Evolutionary conservation across 1,284 basidiomycete genomes (phyloP).

Genomic region (Fistulina hepatica): DNA sequence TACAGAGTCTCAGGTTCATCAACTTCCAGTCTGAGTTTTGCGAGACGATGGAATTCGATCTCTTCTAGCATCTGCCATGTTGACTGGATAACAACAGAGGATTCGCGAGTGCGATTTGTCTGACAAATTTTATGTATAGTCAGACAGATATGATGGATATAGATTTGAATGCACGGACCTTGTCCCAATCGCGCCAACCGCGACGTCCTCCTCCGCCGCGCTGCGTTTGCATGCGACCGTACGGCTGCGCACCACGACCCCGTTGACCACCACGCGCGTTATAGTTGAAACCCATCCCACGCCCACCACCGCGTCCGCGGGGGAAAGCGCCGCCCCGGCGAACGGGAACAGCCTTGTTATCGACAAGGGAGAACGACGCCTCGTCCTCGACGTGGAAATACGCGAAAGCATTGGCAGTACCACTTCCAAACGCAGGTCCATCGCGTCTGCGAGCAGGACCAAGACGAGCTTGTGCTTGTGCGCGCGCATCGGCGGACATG

Average conservation of each 20-base stretch:
- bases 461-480: conserved; percentile 41
- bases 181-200: conserved; percentile 94
- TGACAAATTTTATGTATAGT: conserved; percentile 22
- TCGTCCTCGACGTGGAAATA: conserved; percentile 99
- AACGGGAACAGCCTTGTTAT: conserved; percentile 64
- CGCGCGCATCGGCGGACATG: conserved; percentile 52
- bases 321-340: conserved; percentile 53
- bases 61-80: conserved; percentile 95
- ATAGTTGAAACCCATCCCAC: conserved; percentile 30
- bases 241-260: conserved; percentile 36
- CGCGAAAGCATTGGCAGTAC: conserved; percentile 86
- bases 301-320: conserved; percentile 38
- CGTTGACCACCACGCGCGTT: conserved; percentile 38
- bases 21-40: conserved; percentile 88
- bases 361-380: conserved; percentile 94
- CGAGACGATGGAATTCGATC: conserved; percentile 90
- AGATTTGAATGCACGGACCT: conserved; percentile 37
- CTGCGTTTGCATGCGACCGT: conserved; percentile 24
- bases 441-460: conserved; percentile 49
- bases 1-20: conserved; percentile 84
- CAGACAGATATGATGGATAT: conserved; percentile 1
- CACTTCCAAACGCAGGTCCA: conserved; percentile 67
- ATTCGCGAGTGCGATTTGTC: conserved; percentile 86
- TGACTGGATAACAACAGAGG: conserved; percentile 86
- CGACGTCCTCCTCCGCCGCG: conserved; percentile 62